Evolutionary conservation across 768 basidiomycete species (phyloP).

Genomic region (Mycena vulgaris): DNA sequence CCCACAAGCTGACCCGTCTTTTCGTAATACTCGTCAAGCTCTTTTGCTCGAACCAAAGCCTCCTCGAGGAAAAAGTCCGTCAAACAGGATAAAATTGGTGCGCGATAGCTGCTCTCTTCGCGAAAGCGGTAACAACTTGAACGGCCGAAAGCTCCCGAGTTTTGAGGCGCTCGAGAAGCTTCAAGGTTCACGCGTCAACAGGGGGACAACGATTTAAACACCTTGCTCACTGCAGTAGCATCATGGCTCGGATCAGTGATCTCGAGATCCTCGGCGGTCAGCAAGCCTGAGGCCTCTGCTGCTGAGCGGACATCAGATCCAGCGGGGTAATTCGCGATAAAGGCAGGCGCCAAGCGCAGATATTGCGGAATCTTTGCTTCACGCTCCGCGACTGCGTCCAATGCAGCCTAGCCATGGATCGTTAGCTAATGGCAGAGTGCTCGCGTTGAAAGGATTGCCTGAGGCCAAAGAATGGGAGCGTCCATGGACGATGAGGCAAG

Average conservation of each 20-base stretch:
- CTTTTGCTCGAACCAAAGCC: conserved; percentile 53
- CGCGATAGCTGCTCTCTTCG: conserved; percentile 66
- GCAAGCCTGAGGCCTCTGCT: conserved; percentile 49
- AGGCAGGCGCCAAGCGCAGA: conserved; percentile 22
- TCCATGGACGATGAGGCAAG: background rate
- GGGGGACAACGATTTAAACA: background rate
- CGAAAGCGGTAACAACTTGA: conserved; percentile 59
- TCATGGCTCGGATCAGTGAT: conserved; percentile 50
- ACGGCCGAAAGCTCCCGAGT: conserved; percentile 51
- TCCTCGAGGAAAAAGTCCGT: conserved; percentile 64
- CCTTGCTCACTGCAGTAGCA: conserved; percentile 54
- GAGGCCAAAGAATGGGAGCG: conserved; percentile 4
- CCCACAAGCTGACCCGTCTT: conserved; percentile 57
- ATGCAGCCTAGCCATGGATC: conserved; percentile 10
- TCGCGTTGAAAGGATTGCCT: background rate
- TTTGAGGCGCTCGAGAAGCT: conserved; percentile 43
- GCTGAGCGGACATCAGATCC: conserved; percentile 48
- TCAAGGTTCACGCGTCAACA: background rate
- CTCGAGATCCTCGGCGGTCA: conserved; percentile 49
- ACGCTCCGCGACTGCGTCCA: conserved; percentile 28
- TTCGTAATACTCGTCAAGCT: conserved; percentile 57
- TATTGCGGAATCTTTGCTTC: conserved; percentile 28
- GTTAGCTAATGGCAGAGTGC: background rate
- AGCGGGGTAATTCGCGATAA: conserved; percentile 35
- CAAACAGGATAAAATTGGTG: conserved; percentile 61